These are phyloP conservation scores for Bromus sterilis DNA, from an alignment of 176 grass and related monocot species.

Conservation along the genomic window DNA sequence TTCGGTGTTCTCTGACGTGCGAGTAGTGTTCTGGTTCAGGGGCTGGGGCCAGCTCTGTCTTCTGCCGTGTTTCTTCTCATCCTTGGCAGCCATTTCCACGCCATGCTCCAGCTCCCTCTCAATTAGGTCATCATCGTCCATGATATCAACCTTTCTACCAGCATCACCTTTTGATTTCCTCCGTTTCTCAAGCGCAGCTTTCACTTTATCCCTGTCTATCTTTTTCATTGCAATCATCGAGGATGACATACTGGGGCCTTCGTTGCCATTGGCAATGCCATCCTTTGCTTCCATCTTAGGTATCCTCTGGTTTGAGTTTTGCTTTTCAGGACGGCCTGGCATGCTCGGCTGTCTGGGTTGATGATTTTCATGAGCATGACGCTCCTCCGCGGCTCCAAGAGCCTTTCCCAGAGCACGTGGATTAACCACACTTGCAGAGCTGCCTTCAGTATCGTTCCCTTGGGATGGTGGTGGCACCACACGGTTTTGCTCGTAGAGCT, in stretches of 20 bases:
- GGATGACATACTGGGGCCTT: constrained; percentile 35
- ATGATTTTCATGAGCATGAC: constrained; percentile 25
- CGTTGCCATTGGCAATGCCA: neutral
- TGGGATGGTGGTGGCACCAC: constrained; percentile 28
- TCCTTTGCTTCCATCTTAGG: constrained; percentile 31
- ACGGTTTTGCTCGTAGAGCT: constrained; percentile 40
- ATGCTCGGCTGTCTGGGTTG: constrained; percentile 18
- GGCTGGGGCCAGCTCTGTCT: constrained; percentile 32
- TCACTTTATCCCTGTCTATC: constrained; percentile 69
- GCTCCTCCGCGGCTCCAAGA: constrained; percentile 26
- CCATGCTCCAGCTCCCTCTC: constrained; percentile 86
- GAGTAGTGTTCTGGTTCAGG: constrained; percentile 3
- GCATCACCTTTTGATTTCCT: neutral
- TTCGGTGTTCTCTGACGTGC: constrained; percentile 22
- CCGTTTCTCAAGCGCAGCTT: constrained; percentile 23
- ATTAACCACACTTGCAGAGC: constrained; percentile 42
- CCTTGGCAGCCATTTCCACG: constrained; percentile 62
- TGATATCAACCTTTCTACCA: constrained; percentile 22
- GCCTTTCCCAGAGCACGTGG: constrained; percentile 32
- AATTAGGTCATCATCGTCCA: constrained; percentile 65
- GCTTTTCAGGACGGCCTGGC: constrained; percentile 33
- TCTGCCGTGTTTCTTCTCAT: constrained; percentile 37
- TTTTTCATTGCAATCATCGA: constrained; percentile 60
- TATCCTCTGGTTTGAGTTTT: constrained; percentile 35
- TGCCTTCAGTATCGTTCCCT: constrained; percentile 65